A percentile compares a stretch with the other conserved stretches of the same genome.
Conservation (phyloP, 2,329 filamentous ascomycete species). For the Fusarium duplospermum region DNA sequence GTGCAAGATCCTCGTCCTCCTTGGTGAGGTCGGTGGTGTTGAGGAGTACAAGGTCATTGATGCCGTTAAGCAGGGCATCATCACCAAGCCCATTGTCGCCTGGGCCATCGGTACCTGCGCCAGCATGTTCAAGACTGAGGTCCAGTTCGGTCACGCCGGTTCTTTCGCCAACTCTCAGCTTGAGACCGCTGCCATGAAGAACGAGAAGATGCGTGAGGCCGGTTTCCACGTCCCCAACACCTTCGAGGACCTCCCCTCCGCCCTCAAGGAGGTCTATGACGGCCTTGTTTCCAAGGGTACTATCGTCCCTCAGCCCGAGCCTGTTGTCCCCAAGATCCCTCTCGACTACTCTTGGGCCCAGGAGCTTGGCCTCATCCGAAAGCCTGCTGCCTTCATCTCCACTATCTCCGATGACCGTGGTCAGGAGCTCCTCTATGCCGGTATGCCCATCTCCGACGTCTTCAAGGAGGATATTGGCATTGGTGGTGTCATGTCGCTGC, state of each 20-base stretch:
- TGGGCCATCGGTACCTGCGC: conserved; percentile 99
- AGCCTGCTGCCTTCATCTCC: conserved; percentile 99
- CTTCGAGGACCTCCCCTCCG: conserved; percentile 90
- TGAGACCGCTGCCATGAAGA: conserved; percentile 96
- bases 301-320: conserved; percentile 88
- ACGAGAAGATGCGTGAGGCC: conserved; percentile 94
- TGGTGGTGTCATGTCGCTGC: conserved; percentile 98
- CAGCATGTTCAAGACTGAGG: conserved; percentile 99
- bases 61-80: conserved; percentile 91
- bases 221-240: conserved; percentile 95
- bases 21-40: conserved; percentile 98
- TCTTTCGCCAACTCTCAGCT: conserved; percentile 99
- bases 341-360: conserved; percentile 99
- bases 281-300: conserved; percentile 86
- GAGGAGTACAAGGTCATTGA: conserved; percentile 99
- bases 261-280: conserved; percentile 86
- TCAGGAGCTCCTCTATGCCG: conserved; percentile 97
- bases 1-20: conserved; percentile 95
- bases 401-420: conserved; percentile 99
- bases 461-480: conserved; percentile 99
- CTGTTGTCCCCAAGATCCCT: conserved; percentile 96
- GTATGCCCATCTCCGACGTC: conserved; percentile 99
- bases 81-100: conserved; percentile 98
- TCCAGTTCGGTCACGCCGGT: conserved; percentile 98
- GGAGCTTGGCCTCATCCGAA: conserved; percentile 98